Conservation (phyloP, 257 asterid genomes). For the Solanum lignicaule region DNA sequence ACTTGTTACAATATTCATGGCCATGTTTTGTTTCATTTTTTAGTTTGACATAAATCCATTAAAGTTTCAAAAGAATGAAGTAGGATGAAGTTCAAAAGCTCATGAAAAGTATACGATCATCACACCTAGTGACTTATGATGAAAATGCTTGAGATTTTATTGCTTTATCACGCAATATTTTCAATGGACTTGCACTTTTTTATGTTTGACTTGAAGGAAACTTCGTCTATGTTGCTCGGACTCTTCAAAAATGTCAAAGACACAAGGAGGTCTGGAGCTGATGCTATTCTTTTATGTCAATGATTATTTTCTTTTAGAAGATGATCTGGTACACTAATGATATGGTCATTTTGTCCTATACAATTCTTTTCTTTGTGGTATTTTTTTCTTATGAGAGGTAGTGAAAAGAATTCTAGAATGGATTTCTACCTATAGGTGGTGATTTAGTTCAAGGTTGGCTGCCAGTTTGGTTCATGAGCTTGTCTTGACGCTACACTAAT, state of each 20-base stretch:
- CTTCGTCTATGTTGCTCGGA: too few relatives aligned
- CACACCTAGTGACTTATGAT: too few relatives aligned
- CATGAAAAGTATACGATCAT: too few relatives aligned
- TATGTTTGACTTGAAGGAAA: neutral
- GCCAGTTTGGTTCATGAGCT: neutral
- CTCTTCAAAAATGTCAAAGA: neutral
- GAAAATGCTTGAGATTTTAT: too few relatives aligned
- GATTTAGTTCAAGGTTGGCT: neutral
- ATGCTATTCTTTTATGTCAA: neutral
- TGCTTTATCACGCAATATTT: neutral
- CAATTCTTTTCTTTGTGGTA: neutral
- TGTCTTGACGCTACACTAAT: too few relatives aligned
- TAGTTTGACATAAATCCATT: too few relatives aligned
- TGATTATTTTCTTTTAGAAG: neutral
- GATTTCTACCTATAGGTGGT: neutral
- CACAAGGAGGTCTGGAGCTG: neutral
- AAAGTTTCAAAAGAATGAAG: too few relatives aligned
- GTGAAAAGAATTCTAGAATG: neutral
- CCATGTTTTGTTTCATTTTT: too few relatives aligned
- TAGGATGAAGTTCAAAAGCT: too few relatives aligned
- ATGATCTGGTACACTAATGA: neutral
- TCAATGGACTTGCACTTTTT: neutral
- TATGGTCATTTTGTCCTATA: neutral
- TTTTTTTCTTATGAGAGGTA: neutral
- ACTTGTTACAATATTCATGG: too few relatives aligned